A percentile compares a stretch with the other conserved stretches of the same genome.
These are phyloP conservation scores for Fusarium tjaetaba DNA, from an alignment of 2,329 filamentous ascomycete species.

Conservation along the genomic window DNA sequence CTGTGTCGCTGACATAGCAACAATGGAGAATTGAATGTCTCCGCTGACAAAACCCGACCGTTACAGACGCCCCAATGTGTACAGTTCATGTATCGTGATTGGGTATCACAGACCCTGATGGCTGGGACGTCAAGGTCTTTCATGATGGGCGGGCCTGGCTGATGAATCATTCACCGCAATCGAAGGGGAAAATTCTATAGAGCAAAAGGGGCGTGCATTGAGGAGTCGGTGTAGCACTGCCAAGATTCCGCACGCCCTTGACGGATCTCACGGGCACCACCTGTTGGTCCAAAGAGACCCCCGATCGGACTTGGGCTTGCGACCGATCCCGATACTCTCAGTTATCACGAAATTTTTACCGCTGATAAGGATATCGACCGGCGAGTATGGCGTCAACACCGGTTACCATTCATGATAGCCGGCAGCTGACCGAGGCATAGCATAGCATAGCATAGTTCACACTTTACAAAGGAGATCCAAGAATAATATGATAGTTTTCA, in stretches of 20 bases:
- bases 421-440: slow-evolving; percentile 17
- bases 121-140: slow-evolving; percentile 30
- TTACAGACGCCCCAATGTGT: slow-evolving; percentile 23
- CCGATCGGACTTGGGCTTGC: slow-evolving; percentile 30
- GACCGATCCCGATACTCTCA: slow-evolving; percentile 30
- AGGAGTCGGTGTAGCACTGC: slow-evolving; percentile 6
- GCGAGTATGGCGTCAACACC: slow-evolving; percentile 21
- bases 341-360: slow-evolving; percentile 30
- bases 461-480: slow-evolving; percentile 5
- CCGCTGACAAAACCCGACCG: slow-evolving; percentile 31
- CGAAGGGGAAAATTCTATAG: background rate
- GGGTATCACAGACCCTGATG: slow-evolving; percentile 6
- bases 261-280: slow-evolving; percentile 7
- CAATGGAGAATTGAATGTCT: background rate
- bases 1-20: slow-evolving; percentile 10
- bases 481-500: slow-evolving; percentile 21
- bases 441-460: slow-evolving; percentile 5
- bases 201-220: background rate
- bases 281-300: slow-evolving; percentile 21
- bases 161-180: slow-evolving; percentile 39
- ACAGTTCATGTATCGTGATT: slow-evolving; percentile 15
- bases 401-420: slow-evolving; percentile 15
- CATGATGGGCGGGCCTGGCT: slow-evolving; percentile 27
- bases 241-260: background rate
- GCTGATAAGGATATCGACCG: slow-evolving; percentile 33